phyloP scores from a whole-genome alignment of 208 protist species.

The Leishmania turanica region DNA sequence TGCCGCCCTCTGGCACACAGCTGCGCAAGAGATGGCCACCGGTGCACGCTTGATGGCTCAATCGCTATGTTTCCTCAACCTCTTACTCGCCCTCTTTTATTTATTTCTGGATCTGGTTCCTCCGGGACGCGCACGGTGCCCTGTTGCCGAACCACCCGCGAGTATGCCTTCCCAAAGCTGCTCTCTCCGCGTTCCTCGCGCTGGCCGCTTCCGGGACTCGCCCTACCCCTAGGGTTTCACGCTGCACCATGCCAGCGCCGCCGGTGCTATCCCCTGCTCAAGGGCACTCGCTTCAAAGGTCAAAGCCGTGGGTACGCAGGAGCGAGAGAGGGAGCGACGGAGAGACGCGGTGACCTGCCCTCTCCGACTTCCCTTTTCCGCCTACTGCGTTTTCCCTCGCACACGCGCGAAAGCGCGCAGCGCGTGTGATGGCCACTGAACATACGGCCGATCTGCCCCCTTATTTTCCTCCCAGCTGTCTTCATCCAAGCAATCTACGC shows the following conservation, averaged over 20 bases:
- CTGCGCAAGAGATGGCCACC: neutral
- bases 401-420: no score
- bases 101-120: neutral
- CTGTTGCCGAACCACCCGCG: neutral
- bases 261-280: neutral
- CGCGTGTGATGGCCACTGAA: no score
- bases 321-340: neutral
- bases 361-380: no score
- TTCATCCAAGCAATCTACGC: no score
- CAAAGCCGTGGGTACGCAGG: neutral
- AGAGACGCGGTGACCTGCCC: neutral
- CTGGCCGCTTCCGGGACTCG: neutral
- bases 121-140: neutral
- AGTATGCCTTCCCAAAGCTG: neutral
- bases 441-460: no score
- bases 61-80: neutral
- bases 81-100: conserved; percentile 8
- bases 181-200: neutral
- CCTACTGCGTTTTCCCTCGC: no score
- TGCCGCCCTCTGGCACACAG: neutral
- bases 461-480: no score
- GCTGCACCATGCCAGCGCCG: neutral
- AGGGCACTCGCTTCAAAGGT: neutral
- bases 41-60: neutral
- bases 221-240: neutral